Base-by-base conservation (phyloP, 768 basidiomycete genomes). In the Paxillus ammoniavirescens region DNA sequence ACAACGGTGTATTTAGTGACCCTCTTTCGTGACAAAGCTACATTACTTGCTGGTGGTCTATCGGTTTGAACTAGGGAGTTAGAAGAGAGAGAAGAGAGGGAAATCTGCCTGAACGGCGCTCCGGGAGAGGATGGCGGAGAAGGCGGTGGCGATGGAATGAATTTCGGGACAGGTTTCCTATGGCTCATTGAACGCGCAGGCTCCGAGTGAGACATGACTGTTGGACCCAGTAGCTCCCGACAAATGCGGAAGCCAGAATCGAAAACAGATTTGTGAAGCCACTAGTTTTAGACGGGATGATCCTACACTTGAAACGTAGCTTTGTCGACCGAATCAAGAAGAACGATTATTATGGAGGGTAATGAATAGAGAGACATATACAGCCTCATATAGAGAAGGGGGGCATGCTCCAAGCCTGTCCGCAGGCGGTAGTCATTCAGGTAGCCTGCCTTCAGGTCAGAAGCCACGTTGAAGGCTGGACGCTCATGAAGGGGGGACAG, bases 101-200 rank as follows among this genome's bases (percentile, higher is more conserved):
- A 70, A 9, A 70, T 65, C 47, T 67, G 68, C 50, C 65, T 67
- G 26, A 72, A 67, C 18, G 70, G 69, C 26, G 66, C 64, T 5
- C 67, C 67, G 42, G 69, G 69, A 14, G 69, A 72, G 36, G 71
- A 69, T 3, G 66, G 72, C 17, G 67, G 64, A 8, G 66, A 67
- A 35, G 77, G 69, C 45, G 83, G 80, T 5, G 86, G 82, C 12
- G 86, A 85, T 33, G 86, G 86, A 42, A 86, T 75, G 68, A 82
- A 87, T 49, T 71, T 69, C 3, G 87, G 87, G 38, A 81, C 86
- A 31, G 87, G 87, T 65, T 89, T 89, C 49, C 87, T 77, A 66
- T 86, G 83, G 66, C 82, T 85, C 79, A 81, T 81, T 43, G 66
- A 68, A 55, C 68, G 64, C 47, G 50, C 51, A 47, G 63, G 64